Percentiles rank a stretch among this genome's conserved stretches.
Evolutionary conservation across 352 stramenopile species (phyloP).

Genomic region (Pythium volutum): DNA sequence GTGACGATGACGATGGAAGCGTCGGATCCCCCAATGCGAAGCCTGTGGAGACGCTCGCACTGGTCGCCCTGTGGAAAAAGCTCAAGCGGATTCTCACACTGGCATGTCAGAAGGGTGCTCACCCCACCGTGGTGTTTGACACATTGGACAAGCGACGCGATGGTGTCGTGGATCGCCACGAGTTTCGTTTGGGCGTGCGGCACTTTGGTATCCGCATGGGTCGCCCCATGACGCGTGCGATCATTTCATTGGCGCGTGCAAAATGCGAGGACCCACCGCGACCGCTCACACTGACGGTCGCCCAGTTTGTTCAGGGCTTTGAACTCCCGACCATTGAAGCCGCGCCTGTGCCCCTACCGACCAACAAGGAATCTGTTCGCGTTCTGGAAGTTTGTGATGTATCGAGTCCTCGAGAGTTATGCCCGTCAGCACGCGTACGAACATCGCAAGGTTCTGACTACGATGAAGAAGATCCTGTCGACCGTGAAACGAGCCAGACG

Average conservation of each 20-base stretch:
- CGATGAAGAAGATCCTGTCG: background rate
- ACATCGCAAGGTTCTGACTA: background rate
- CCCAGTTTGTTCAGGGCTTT: constrained; percentile 59
- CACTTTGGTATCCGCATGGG: constrained; percentile 55
- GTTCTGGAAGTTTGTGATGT: background rate
- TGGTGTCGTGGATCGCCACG: constrained; percentile 57
- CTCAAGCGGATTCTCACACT: constrained; percentile 47
- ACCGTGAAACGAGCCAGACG: constrained; percentile 8
- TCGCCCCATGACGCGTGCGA: constrained; percentile 61
- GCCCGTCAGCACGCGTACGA: background rate
- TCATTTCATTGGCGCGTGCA: constrained; percentile 52
- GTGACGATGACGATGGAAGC: background rate
- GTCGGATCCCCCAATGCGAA: constrained; percentile 10
- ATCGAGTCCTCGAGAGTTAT: background rate
- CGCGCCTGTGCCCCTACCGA: background rate
- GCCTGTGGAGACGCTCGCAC: constrained; percentile 16
- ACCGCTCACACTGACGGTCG: constrained; percentile 41
- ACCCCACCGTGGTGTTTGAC: constrained; percentile 30
- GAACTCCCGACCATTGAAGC: constrained; percentile 25
- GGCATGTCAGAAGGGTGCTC: constrained; percentile 22
- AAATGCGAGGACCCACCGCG: constrained; percentile 36
- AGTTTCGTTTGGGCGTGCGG: constrained; percentile 48
- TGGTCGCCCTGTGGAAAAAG: constrained; percentile 50
- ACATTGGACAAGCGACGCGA: constrained; percentile 48
- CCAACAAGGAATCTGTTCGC: background rate